phyloP scores from a whole-genome alignment of 257 asterid species.

The Lycium ferocissimum region DNA sequence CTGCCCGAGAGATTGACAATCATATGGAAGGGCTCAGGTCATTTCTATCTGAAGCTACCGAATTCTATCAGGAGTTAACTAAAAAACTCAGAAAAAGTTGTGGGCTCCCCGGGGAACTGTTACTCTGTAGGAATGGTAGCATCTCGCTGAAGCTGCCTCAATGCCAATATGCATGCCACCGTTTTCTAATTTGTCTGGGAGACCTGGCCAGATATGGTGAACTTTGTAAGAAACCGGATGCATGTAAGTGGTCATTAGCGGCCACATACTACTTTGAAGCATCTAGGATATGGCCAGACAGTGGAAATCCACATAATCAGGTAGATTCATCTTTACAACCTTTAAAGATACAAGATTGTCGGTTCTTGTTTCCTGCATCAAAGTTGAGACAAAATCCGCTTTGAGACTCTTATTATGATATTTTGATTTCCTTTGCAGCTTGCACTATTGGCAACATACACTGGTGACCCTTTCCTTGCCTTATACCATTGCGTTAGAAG shows the following conservation, averaged over 20 bases:
- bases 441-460: slow-evolving; percentile 82
- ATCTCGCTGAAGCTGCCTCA: slow-evolving; percentile 41
- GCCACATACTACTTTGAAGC: slow-evolving; percentile 78
- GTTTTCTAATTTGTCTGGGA: slow-evolving; percentile 85
- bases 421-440: slow-evolving; percentile 54
- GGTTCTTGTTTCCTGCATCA: slow-evolving; percentile 26
- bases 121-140: slow-evolving; percentile 28
- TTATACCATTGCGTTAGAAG: slow-evolving; percentile 88
- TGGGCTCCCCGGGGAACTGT: slow-evolving; percentile 60
- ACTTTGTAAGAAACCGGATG: slow-evolving; percentile 58
- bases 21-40: slow-evolving; percentile 61
- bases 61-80: slow-evolving; percentile 61
- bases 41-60: slow-evolving; percentile 77
- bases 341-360: not conserved
- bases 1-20: slow-evolving; percentile 42
- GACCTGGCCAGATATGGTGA: slow-evolving; percentile 85
- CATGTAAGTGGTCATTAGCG: slow-evolving; percentile 75
- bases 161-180: slow-evolving; percentile 74
- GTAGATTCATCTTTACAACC: slow-evolving; percentile 39
- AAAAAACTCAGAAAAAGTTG: slow-evolving; percentile 49
- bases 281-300: slow-evolving; percentile 70
- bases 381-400: not conserved
- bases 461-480: slow-evolving; percentile 81
- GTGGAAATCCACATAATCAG: slow-evolving; percentile 99
- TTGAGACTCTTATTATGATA: not conserved